Conservation (phyloP, 2,329 filamentous ascomycete genomes). For the Cytospora piceae region DNA sequence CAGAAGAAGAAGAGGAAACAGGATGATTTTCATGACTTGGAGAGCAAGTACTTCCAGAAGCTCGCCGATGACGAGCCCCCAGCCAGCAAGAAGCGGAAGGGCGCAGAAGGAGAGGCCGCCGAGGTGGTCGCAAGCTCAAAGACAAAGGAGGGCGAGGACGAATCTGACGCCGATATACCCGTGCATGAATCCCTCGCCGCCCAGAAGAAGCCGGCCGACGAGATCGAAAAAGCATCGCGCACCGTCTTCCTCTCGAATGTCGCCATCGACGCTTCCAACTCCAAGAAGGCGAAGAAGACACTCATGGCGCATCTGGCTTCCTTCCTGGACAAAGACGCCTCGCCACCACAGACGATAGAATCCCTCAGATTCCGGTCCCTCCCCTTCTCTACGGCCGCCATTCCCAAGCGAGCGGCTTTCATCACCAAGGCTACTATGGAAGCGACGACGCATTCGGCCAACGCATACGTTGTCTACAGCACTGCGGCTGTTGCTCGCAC, state of each 20-base stretch:
- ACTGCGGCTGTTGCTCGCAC: slow-evolving; percentile 74
- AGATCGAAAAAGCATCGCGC: slow-evolving; percentile 82
- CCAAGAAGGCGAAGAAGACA: slow-evolving; percentile 78
- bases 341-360: slow-evolving; percentile 73
- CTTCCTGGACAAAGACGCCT: slow-evolving; percentile 61
- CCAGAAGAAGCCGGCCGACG: slow-evolving; percentile 57
- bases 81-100: slow-evolving; percentile 57
- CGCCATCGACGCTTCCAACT: slow-evolving; percentile 78
- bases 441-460: slow-evolving; percentile 87
- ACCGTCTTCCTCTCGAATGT: slow-evolving; percentile 96
- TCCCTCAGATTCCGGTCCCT: slow-evolving; percentile 94
- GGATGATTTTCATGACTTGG: slow-evolving; percentile 70
- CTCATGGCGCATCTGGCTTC: slow-evolving; percentile 79
- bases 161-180: slow-evolving; percentile 48
- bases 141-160: slow-evolving; percentile 40
- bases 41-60: slow-evolving; percentile 70
- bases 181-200: slow-evolving; percentile 61
- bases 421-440: slow-evolving; percentile 90
- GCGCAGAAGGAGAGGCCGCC: slow-evolving; percentile 37
- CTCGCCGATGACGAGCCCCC: slow-evolving; percentile 61
- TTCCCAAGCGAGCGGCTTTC: slow-evolving; percentile 93
- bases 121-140: slow-evolving; percentile 55
- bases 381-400: slow-evolving; percentile 73
- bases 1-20: slow-evolving; percentile 67
- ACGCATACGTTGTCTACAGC: slow-evolving; percentile 91